phyloP scores from a whole-genome alignment of 2,329 filamentous ascomycete genomes.

The Hymenoscyphus linearis region DNA sequence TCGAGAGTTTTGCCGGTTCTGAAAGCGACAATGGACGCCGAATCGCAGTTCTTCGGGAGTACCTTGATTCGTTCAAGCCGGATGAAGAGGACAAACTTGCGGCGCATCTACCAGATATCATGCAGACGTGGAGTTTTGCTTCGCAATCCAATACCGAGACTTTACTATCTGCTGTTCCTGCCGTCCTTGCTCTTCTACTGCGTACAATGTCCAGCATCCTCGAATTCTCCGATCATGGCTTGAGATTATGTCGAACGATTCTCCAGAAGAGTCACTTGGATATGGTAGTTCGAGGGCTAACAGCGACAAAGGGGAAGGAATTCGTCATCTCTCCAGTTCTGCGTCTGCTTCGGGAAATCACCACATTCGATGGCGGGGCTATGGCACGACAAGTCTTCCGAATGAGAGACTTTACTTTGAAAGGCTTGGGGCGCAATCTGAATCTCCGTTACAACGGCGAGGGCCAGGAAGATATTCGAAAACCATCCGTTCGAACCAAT shows the following conservation, averaged over 20 bases:
- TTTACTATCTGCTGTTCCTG: constrained; percentile 73
- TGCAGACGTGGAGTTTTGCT: constrained; percentile 84
- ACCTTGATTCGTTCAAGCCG: constrained; percentile 52
- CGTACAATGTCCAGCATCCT: constrained; percentile 70
- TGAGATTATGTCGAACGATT: constrained; percentile 74
- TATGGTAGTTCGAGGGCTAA: constrained; percentile 71
- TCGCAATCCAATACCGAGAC: constrained; percentile 74
- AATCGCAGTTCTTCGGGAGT: constrained; percentile 62
- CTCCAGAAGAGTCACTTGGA: constrained; percentile 77
- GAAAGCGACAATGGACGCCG: constrained; percentile 42
- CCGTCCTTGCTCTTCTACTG: constrained; percentile 75
- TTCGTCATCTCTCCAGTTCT: constrained; percentile 86
- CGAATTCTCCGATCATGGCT: constrained; percentile 68
- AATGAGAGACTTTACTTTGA: constrained; percentile 71
- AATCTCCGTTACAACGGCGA: constrained; percentile 59
- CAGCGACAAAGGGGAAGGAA: constrained; percentile 75
- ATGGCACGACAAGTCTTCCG: constrained; percentile 74
- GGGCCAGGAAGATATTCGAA: constrained; percentile 57
- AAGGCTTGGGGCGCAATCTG: constrained; percentile 75
- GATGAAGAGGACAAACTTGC: constrained; percentile 49
- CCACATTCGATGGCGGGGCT: constrained; percentile 77
- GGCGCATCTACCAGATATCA: constrained; percentile 69
- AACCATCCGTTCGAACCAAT: constrained; percentile 76
- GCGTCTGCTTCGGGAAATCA: constrained; percentile 78
- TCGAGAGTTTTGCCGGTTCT: constrained; percentile 58